Conservation (phyloP, 2,329 filamentous ascomycete genomes). For the Myriosclerotinia scirpicola region DNA sequence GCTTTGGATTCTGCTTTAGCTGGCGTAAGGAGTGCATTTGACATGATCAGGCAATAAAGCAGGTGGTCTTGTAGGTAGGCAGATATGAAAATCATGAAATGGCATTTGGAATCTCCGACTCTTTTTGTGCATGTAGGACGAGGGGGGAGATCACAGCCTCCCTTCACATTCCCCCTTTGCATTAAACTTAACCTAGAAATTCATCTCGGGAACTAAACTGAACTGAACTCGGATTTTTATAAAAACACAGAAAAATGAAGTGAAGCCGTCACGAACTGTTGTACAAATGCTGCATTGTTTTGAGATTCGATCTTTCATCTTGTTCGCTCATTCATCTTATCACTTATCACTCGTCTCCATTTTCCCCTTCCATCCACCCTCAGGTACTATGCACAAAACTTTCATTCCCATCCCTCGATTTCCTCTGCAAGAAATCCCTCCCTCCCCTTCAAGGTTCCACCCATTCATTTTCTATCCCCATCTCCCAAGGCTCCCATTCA, state of each 20-base stretch:
- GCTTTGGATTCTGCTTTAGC: background rate
- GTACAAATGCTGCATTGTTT: constrained; percentile 12
- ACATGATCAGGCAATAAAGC: too few species aligned
- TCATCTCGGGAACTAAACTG: background rate
- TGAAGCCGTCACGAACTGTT: background rate
- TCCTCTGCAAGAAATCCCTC: background rate
- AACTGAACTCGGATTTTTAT: background rate
- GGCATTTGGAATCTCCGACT: too few species aligned
- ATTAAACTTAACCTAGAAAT: background rate
- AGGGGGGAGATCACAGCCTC: too few species aligned
- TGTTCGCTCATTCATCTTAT: background rate
- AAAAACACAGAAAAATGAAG: background rate
- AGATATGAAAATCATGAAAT: too few species aligned
- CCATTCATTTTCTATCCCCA: background rate
- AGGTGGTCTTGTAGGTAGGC: too few species aligned
- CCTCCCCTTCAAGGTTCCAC: background rate
- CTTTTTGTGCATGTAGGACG: too few species aligned
- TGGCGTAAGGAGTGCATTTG: background rate
- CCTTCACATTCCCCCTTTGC: too few species aligned
- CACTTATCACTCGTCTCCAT: background rate
- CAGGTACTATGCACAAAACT: constrained; percentile 21
- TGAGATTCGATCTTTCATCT: background rate
- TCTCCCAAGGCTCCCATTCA: constrained; percentile 12
- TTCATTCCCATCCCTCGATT: background rate
- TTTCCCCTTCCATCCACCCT: background rate